These are phyloP conservation scores for Alternaria sp. DNA, from an alignment of 2,329 filamentous ascomycete genomes.

Conservation along the genomic window DNA sequence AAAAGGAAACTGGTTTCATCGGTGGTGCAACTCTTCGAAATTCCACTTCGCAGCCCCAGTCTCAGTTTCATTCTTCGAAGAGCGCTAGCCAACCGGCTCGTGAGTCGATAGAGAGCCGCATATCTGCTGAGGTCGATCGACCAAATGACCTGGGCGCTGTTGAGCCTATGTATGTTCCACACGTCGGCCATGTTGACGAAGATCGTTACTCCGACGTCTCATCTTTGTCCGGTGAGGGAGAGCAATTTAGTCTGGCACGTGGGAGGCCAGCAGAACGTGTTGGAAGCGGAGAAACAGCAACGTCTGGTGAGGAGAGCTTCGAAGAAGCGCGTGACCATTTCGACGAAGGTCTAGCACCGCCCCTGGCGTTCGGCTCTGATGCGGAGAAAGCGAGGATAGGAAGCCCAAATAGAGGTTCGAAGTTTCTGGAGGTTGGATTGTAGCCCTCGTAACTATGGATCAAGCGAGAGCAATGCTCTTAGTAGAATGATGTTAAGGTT, in stretches of 20 bases:
- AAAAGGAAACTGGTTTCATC: slow-evolving; percentile 52
- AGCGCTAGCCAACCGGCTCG: slow-evolving; percentile 12
- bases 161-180: slow-evolving; percentile 26
- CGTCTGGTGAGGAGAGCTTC: slow-evolving; percentile 56
- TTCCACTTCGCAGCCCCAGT: slow-evolving; percentile 31
- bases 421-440: slow-evolving; percentile 47
- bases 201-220: slow-evolving; percentile 46
- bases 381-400: slow-evolving; percentile 37
- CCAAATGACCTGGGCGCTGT: slow-evolving; percentile 27
- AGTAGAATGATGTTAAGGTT: neutral
- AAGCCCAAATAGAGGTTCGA: slow-evolving; percentile 47
- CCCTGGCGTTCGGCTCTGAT: slow-evolving; percentile 50
- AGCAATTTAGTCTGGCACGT: slow-evolving; percentile 18
- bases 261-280: slow-evolving; percentile 37
- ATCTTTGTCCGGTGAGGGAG: slow-evolving; percentile 43
- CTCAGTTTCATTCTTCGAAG: slow-evolving; percentile 22
- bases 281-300: slow-evolving; percentile 45
- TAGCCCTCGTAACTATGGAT: slow-evolving; percentile 10
- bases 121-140: slow-evolving; percentile 15
- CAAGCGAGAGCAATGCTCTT: neutral
- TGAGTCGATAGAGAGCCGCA: slow-evolving; percentile 15
- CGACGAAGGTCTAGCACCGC: slow-evolving; percentile 56
- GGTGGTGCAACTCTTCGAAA: slow-evolving; percentile 54
- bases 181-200: slow-evolving; percentile 19
- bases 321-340: slow-evolving; percentile 63